Conservation (phyloP, 1,139 yeast genomes). For the Yamadazyma triangularis region DNA sequence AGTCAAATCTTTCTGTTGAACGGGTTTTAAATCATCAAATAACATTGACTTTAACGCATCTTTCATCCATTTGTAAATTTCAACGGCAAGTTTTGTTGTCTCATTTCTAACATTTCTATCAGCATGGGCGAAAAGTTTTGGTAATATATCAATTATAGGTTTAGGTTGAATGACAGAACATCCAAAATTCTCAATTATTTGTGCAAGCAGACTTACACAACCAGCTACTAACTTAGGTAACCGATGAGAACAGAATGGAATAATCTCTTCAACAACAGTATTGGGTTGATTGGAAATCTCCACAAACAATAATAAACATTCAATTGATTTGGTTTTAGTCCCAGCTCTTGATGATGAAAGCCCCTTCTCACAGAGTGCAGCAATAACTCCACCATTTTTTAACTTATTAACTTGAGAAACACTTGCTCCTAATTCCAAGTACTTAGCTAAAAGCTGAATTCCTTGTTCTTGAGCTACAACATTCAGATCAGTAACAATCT, state of each 20-base stretch:
- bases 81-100: conserved; percentile 65
- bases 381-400: conserved; percentile 42
- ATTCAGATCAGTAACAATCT: conserved; percentile 68
- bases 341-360: conserved; percentile 71
- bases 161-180: conserved; percentile 61
- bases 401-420: conserved; percentile 25
- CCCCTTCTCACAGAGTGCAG: conserved; percentile 74
- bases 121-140: conserved; percentile 77
- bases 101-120: conserved; percentile 85
- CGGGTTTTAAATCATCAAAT: conserved; percentile 77
- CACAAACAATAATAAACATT: conserved; percentile 56
- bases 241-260: conserved; percentile 58
- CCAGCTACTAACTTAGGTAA: conserved; percentile 81
- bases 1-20: conserved; percentile 83
- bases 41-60: conserved; percentile 55
- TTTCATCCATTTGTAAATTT: conserved; percentile 75
- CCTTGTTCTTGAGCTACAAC: conserved; percentile 93
- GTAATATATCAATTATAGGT: conserved; percentile 53
- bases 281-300: conserved; percentile 62
- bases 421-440: conserved; percentile 57
- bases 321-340: conserved; percentile 64
- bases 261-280: conserved; percentile 61
- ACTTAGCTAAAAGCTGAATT: conserved; percentile 50
- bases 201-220: conserved; percentile 50
- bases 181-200: conserved; percentile 66